These are phyloP conservation scores for Clitoria ternatea DNA, from an alignment of 306 rosid genomes.

Conservation along the genomic window DNA sequence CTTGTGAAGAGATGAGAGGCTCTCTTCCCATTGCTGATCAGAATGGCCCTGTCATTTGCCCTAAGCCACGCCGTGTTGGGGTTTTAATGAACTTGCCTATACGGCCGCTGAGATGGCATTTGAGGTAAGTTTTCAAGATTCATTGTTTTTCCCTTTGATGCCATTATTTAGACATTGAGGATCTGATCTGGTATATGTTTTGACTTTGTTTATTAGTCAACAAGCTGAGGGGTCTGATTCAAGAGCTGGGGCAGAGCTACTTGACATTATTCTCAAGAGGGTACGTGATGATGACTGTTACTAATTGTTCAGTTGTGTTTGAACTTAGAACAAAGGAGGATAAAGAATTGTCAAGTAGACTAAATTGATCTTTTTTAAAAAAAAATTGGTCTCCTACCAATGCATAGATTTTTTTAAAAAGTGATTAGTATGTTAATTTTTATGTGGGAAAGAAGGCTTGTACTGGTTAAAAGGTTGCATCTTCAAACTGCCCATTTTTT, in stretches of 20 bases:
- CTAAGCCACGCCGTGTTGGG: conserved; percentile 73
- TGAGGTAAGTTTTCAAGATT: conserved; percentile 28
- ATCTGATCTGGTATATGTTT: conserved; percentile 13
- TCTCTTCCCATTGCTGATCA: conserved; percentile 42
- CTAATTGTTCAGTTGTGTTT: neutral
- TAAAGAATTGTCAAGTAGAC: neutral
- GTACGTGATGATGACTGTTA: conserved; percentile 23
- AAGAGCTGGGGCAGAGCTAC: conserved; percentile 73
- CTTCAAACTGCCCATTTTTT: neutral
- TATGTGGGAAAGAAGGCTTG: neutral
- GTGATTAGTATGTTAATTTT: conserved; percentile 23
- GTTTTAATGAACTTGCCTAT: conserved; percentile 36
- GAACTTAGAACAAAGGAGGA: neutral
- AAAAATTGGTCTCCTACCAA: neutral
- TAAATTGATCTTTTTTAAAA: neutral
- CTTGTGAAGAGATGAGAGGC: conserved; percentile 50
- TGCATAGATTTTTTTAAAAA: neutral
- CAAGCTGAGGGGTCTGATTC: conserved; percentile 43
- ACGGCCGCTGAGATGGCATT: conserved; percentile 51
- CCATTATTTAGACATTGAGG: conserved; percentile 3
- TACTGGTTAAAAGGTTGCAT: neutral
- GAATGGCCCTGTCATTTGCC: conserved; percentile 60
- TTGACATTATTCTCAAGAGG: conserved; percentile 64
- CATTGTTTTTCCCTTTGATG: neutral
- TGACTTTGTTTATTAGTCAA: conserved; percentile 28